Percentiles rank a stretch among this genome's conserved stretches.
phyloP scores from a whole-genome alignment of 305 asterid species.

The Fraxinus floribunda region DNA sequence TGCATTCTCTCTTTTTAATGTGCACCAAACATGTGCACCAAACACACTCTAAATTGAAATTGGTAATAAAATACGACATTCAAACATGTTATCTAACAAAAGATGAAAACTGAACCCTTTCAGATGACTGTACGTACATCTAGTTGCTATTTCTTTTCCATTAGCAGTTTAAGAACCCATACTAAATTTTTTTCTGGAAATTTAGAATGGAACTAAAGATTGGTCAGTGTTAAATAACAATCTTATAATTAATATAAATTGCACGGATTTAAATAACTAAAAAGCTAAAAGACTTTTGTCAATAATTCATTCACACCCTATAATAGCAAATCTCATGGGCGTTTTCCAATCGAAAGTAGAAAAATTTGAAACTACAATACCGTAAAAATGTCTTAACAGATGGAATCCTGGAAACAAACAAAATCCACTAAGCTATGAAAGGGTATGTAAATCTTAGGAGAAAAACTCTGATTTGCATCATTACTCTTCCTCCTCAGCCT shows the following conservation, averaged over 20 bases:
- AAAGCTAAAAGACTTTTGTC: not conserved
- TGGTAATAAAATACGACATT: not conserved
- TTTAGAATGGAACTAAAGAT: not conserved
- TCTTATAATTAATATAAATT: not conserved
- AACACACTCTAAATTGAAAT: not conserved
- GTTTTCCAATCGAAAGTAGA: not conserved
- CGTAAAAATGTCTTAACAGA: not conserved
- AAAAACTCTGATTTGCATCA: not conserved
- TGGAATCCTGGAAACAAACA: not conserved
- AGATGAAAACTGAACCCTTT: not conserved
- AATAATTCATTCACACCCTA: not conserved
- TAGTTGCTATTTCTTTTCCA: not conserved
- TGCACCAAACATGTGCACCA: too few species aligned
- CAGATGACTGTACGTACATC: not conserved
- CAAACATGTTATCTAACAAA: not conserved
- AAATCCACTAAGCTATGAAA: not conserved
- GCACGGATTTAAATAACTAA: not conserved
- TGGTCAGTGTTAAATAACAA: not conserved
- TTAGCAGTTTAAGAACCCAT: not conserved
- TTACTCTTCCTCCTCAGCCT: constrained; percentile 82
- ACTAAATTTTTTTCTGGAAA: not conserved
- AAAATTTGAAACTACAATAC: not conserved
- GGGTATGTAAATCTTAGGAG: not conserved
- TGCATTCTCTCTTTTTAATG: too few species aligned
- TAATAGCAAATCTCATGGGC: not conserved